Percentiles rank a stretch among this genome's conserved stretches.
phyloP scores from a whole-genome alignment of 768 basidiomycete genomes.

The Crassisporium funariophilum region DNA sequence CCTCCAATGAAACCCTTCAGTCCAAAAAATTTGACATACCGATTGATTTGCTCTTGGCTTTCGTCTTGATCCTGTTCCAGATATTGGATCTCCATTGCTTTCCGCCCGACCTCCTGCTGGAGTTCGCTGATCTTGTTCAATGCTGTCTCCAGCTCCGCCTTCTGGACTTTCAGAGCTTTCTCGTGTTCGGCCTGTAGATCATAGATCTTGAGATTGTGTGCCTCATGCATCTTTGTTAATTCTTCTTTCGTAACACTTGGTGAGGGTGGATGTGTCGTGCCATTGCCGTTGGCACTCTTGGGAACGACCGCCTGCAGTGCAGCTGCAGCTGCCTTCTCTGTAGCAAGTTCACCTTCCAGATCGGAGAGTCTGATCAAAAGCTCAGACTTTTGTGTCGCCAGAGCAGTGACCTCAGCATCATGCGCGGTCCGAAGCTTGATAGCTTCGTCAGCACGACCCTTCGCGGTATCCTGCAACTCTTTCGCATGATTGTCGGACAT shows the following conservation, averaged over 20 bases:
- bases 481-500: slow-evolving; percentile 68
- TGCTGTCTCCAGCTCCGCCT: slow-evolving; percentile 58
- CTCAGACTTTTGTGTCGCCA: slow-evolving; percentile 64
- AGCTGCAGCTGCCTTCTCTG: slow-evolving; percentile 55
- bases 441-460: slow-evolving; percentile 69
- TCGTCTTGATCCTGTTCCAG: slow-evolving; percentile 83
- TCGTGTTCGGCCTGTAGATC: slow-evolving; percentile 73
- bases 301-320: slow-evolving; percentile 53
- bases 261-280: slow-evolving; percentile 34
- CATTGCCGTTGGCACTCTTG: slow-evolving; percentile 54
- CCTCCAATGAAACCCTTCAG: slow-evolving; percentile 58
- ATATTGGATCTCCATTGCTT: slow-evolving; percentile 81
- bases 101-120: slow-evolving; percentile 62
- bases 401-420: slow-evolving; percentile 57
- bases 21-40: slow-evolving; percentile 68
- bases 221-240: slow-evolving; percentile 75
- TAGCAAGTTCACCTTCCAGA: slow-evolving; percentile 76
- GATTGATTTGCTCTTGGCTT: slow-evolving; percentile 68
- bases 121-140: slow-evolving; percentile 52
- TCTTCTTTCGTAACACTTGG: slow-evolving; percentile 74
- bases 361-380: slow-evolving; percentile 67
- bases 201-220: slow-evolving; percentile 79
- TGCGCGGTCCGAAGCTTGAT: slow-evolving; percentile 60
- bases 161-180: slow-evolving; percentile 52
- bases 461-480: slow-evolving; percentile 78